Conservation (phyloP, 2,329 filamentous ascomycete species). For the Penicillium sp. region DNA sequence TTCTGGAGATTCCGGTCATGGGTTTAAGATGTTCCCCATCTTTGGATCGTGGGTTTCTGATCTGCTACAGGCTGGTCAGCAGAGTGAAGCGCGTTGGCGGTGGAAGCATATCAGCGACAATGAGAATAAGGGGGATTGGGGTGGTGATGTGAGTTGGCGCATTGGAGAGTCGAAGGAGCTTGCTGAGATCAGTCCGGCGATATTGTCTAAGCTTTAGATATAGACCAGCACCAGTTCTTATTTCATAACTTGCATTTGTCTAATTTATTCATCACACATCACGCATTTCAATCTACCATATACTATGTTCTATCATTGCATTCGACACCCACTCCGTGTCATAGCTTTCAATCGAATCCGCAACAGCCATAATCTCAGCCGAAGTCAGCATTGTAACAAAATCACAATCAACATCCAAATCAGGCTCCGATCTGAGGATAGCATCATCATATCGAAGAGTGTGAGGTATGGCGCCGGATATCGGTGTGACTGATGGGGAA, state of each 20-base stretch:
- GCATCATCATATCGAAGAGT: slow-evolving; percentile 16
- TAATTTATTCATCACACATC: too few species aligned
- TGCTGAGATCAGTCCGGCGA: slow-evolving; percentile 19
- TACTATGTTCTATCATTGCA: slow-evolving; percentile 47
- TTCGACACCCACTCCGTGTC: slow-evolving; percentile 51
- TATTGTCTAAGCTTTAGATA: slow-evolving; percentile 23
- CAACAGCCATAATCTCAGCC: slow-evolving; percentile 50
- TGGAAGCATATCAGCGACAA: slow-evolving; percentile 48
- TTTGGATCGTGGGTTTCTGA: slow-evolving; percentile 56
- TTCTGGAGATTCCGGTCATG: slow-evolving; percentile 61
- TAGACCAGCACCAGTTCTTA: too few species aligned
- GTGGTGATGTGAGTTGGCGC: slow-evolving; percentile 51
- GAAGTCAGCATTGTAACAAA: slow-evolving; percentile 37
- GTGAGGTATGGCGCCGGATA: slow-evolving; percentile 7
- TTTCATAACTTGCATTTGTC: background rate
- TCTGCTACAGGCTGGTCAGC: slow-evolving; percentile 45
- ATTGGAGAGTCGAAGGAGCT: slow-evolving; percentile 41
- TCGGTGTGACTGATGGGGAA: slow-evolving; percentile 13
- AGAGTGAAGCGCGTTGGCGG: slow-evolving; percentile 50
- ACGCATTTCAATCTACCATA: slow-evolving; percentile 33
- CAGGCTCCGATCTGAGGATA: slow-evolving; percentile 11
- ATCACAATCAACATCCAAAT: slow-evolving; percentile 12
- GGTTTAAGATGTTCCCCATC: slow-evolving; percentile 63
- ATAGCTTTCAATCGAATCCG: slow-evolving; percentile 48
- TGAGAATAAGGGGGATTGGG: slow-evolving; percentile 38